Base-by-base conservation (phyloP, 768 basidiomycete species). In the Kwoniella botswanensis region DNA sequence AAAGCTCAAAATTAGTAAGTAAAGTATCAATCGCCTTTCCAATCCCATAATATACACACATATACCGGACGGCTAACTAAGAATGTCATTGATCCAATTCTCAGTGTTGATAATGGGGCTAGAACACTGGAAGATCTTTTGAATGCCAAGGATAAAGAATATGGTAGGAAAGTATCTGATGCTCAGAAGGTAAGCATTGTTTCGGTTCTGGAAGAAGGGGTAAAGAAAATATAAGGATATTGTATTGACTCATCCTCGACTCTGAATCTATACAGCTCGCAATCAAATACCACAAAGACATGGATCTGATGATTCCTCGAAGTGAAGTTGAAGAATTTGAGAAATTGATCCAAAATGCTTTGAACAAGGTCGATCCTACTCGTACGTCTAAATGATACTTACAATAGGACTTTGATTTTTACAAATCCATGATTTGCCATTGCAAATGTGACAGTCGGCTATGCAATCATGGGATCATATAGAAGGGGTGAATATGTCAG, bases 381-480 rank as follows among this genome's bases (percentile, higher is more conserved):
- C 59, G 77, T 73, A 60, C 65, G 73, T 70, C 17, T 6, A 1
- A 2, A 35, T 29, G 13, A 17, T 17, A 2, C 46, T 12, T 9
- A 41, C 35, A n/a, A n/a, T n/a, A n/a, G n/a, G n/a, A n/a, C n/a
- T 42, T 18, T 29, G 15, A 4, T 57, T 17, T 22, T 21, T 9
- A 9, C 56, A 10, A 9, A 57, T 57, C 56, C 15, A 54, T n/a
- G 53, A 22, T n/a, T n/a, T n/a, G n/a, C n/a, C n/a, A n/a, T 67
- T 18, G 46, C 6, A 13, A 61, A 18, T 3, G 12, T 50, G 29
- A 52, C 18, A 82, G 80, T 80, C 50, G 56, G 71, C 4, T 80
- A 76, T 66, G 79, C 79, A 41, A 77, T 83, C 70, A 78, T 80
- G 75, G 82, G 80, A 9, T 78, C 75, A 9, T 82, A 73, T 61